A percentile compares a stretch with the other conserved stretches of the same genome.
These are phyloP conservation scores for Aphanomyces astaci DNA, from an alignment of 352 stramenopile genomes.

Conservation along the genomic window DNA sequence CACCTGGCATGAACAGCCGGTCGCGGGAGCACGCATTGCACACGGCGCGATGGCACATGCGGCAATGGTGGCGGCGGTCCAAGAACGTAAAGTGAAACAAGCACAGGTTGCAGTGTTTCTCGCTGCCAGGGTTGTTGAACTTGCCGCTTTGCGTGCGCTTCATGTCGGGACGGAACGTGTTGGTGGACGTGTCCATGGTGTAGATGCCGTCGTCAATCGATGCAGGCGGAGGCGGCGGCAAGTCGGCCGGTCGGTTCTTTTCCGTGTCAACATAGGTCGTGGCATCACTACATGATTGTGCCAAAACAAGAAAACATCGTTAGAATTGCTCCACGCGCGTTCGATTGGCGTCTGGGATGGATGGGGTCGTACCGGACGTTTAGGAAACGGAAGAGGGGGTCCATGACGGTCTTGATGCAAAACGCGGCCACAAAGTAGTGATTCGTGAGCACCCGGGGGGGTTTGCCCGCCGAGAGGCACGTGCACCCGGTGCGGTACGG, in stretches of 20 bases:
- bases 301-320: too few species aligned
- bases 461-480: constrained; percentile 64
- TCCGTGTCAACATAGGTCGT: constrained; percentile 71
- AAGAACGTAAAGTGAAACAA: constrained; percentile 87
- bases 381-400: constrained; percentile 77
- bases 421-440: constrained; percentile 86
- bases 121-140: constrained; percentile 61
- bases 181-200: constrained; percentile 1
- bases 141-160: constrained; percentile 49
- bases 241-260: constrained; percentile 41
- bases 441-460: constrained; percentile 60
- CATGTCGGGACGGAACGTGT: constrained; percentile 29
- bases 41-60: constrained; percentile 81
- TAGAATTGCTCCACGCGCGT: too few species aligned
- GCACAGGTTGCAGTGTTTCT: constrained; percentile 86
- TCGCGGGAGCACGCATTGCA: constrained; percentile 84
- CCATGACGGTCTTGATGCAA: constrained; percentile 83
- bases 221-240: constrained; percentile 48
- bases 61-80: constrained; percentile 81
- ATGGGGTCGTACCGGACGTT: constrained; percentile 55
- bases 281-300: constrained; percentile 47
- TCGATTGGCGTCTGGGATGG: too few species aligned
- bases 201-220: constrained; percentile 28
- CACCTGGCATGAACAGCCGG: constrained; percentile 71
- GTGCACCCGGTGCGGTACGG: constrained; percentile 77